Evolutionary conservation across 257 asterid species (phyloP), one percentile per base, ranked within the genome.

Genomic region (Agastache rugosa): DNA sequence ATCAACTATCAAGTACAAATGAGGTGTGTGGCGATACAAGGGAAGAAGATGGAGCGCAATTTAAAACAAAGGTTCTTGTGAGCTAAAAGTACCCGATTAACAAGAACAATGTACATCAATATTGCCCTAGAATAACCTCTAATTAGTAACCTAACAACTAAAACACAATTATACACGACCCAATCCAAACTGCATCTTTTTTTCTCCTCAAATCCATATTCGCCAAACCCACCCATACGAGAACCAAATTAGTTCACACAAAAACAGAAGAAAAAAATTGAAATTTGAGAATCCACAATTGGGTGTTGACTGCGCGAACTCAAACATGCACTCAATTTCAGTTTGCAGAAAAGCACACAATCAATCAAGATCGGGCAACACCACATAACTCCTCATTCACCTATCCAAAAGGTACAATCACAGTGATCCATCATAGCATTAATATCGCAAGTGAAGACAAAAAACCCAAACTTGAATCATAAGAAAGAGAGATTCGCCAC

Each of bases 221-320:
- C 51, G 3, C 16, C 85, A 34, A 62, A 73, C 34, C 67, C 61
- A 44, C 23, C 31, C 65, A 22, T 54, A 44, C 16, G 34, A 20
- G 59, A 41, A 71, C 27, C 58, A 60, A 67, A 41, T 55, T 10
- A 64, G 37, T 51, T 31, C 72, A 66, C 53, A 69, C 9, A 9
- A 44, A 73, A 62, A 12, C 37, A 37, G 15, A 70, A 51, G 39
- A 41, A n/a, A 39, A 3, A 6, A 70, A n/a, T 7, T 54, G 20
- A 47, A 68, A 73, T 35, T 19, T 22, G 37, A 31, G 31, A 54
- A 16, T n/a, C 4, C n/a, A 22, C 2, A 63, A 74, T 47, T 63
- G 27, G 9, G 16, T 61, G 50, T 31, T 31, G 81, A 72, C 45
- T 39, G 77, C 44, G 42, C 22, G 69, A 62, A 72, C 86, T 62